Base-by-base conservation (phyloP, 768 basidiomycete genomes). In the Sutorius australiensis region DNA sequence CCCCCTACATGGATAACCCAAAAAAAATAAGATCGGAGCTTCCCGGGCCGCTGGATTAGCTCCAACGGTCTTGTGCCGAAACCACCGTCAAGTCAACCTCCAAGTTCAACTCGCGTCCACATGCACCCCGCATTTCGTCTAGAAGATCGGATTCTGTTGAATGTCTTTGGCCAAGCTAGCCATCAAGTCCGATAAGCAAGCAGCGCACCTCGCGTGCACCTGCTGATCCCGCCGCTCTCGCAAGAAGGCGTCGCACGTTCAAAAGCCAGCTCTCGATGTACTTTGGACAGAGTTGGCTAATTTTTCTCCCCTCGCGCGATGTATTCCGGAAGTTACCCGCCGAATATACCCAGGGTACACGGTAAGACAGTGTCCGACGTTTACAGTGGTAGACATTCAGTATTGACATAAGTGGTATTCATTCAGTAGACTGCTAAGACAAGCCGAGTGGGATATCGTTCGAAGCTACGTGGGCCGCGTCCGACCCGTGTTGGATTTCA, bases 371-470 rank as follows among this genome's bases (percentile, higher is more conserved):
- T 28, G 6, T 28, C 31, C 44, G 11, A 9, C 27, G 2, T 40
- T 34, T 38, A 28, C 6, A 21, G 12, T 13, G 24, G 24, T 24
- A 10, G 6, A n/a, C 6, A 12, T n/a, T 17, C 9, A 24, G 21
- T 39, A 21, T 21, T 59, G 13, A 53, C 12, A 11, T 30, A 31
- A 59, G 58, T 54, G 58, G 57, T 54, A 59, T 31, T 37, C 58
- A 3, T 59, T 59, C 17, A 59, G 32, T 27, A 59, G 53, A 46
- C 57, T 53, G 4, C 42, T 59, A 0, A 24, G 41, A 13, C 41
- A 13, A 12, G 27, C 48, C 0, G 58, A 59, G 28, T 59, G 58
- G 58, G 41, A 46, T 21, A 45, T 13, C 31, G 46, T 59, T 17
- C 57, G 52, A 11, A 39, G 42, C 24, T 59, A 59, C 34, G 16